phyloP scores from a whole-genome alignment of 306 rosid species.

The Sicyos baderoa region DNA sequence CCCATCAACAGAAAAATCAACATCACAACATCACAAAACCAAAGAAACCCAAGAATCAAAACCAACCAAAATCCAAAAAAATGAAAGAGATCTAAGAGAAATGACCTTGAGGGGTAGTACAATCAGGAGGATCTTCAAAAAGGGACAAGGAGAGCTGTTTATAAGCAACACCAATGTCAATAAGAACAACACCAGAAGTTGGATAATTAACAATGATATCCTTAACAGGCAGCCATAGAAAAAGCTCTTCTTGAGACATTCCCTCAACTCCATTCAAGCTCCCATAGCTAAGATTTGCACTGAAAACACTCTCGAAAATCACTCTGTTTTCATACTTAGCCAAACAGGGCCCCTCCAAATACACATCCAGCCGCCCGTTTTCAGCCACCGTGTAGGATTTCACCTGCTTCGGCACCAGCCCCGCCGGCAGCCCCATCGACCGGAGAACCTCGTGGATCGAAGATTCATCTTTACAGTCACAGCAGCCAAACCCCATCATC shows the following conservation, averaged over 20 bases:
- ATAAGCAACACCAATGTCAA: constrained; percentile 81
- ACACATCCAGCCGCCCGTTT: constrained; percentile 57
- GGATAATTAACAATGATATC: constrained; percentile 79
- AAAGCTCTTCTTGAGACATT: constrained; percentile 72
- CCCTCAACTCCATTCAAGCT: constrained; percentile 78
- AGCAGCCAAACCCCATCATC: not conserved
- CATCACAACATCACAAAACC: not conserved
- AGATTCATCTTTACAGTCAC: not conserved
- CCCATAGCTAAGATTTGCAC: constrained; percentile 77
- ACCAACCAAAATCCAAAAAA: not conserved
- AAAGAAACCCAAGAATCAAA: not conserved
- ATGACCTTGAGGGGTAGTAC: constrained; percentile 64
- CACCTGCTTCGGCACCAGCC: constrained; percentile 63
- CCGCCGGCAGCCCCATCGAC: constrained; percentile 71
- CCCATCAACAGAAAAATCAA: not conserved
- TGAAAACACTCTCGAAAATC: constrained; percentile 49
- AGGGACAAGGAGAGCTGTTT: constrained; percentile 74
- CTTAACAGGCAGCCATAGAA: constrained; percentile 81
- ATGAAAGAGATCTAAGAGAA: not conserved
- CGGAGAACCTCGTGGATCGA: constrained; percentile 73
- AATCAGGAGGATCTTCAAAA: constrained; percentile 83
- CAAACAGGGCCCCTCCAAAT: constrained; percentile 67
- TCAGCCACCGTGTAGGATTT: constrained; percentile 56
- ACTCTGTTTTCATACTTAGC: constrained; percentile 74
- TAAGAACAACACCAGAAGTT: constrained; percentile 58